Conservation (phyloP, 371 early-diverging fungal species). For the Funneliformis caledonium region DNA sequence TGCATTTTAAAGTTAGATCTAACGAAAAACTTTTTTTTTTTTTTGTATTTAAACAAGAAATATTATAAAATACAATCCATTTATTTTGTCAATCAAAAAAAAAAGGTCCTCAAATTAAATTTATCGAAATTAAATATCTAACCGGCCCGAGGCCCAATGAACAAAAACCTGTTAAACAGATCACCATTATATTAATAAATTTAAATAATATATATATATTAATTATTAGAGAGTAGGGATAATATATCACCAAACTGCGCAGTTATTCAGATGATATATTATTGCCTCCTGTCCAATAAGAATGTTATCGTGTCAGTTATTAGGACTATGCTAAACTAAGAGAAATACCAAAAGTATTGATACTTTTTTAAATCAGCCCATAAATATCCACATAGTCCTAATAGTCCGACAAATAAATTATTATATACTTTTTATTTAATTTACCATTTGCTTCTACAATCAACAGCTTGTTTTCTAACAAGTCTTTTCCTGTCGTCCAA, state of each 20-base stretch:
- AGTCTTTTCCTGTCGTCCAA: slow-evolving; percentile 89
- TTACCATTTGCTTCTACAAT: slow-evolving; percentile 85
- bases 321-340: not conserved
- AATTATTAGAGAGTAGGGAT: too few relatives aligned
- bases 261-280: too few relatives aligned
- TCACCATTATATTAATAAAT: not conserved
- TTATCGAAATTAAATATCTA: not conserved
- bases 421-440: not conserved
- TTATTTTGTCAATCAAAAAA: too few relatives aligned
- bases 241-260: too few relatives aligned
- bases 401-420: too few relatives aligned
- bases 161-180: not conserved
- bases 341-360: too few relatives aligned
- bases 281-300: too few relatives aligned
- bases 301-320: not conserved
- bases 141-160: not conserved
- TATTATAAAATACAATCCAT: too few relatives aligned
- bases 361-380: not conserved
- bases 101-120: too few relatives aligned
- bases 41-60: too few relatives aligned
- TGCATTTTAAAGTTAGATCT: too few relatives aligned
- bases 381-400: not conserved
- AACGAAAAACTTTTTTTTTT: too few relatives aligned
- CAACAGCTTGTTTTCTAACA: slow-evolving; percentile 88
- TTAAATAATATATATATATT: not conserved